These are phyloP conservation scores for Phylloporus sp. DNA, from an alignment of 768 basidiomycete species.

Conservation along the genomic window DNA sequence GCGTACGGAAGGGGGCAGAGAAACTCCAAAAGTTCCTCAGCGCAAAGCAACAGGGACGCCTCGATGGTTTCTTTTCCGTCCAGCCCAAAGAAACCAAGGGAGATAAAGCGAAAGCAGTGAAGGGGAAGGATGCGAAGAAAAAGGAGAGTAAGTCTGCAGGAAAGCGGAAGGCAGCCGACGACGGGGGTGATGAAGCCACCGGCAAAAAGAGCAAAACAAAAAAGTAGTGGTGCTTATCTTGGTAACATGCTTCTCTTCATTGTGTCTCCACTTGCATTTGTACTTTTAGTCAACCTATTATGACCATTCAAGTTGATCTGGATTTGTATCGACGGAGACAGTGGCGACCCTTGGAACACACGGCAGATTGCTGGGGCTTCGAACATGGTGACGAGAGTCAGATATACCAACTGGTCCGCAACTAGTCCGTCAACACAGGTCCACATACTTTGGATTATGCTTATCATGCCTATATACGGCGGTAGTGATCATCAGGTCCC, in stretches of 20 bases:
- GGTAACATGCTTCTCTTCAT: neutral
- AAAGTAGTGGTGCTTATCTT: conserved; percentile 12
- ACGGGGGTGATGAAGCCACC: conserved; percentile 28
- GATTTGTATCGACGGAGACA: too few species aligned
- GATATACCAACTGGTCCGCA: too few species aligned
- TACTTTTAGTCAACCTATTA: conserved; percentile 13
- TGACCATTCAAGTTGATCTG: too few species aligned
- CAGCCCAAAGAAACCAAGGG: conserved; percentile 57
- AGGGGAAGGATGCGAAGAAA: conserved; percentile 38
- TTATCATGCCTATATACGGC: too few species aligned
- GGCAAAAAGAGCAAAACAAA: conserved; percentile 43
- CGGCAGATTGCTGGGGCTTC: too few species aligned
- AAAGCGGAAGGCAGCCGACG: conserved; percentile 34
- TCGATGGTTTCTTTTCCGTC: conserved; percentile 92
- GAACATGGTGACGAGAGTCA: too few species aligned
- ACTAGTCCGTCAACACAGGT: too few species aligned
- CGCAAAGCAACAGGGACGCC: conserved; percentile 91
- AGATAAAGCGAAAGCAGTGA: conserved; percentile 38
- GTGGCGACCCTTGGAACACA: too few species aligned
- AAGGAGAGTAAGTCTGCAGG: conserved; percentile 12
- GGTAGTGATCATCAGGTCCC: too few species aligned
- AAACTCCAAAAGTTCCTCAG: conserved; percentile 84
- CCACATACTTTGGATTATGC: too few species aligned
- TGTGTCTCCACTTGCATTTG: conserved; percentile 10
- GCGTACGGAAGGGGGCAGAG: conserved; percentile 92